A percentile compares a stretch with the other conserved stretches of the same genome.
Evolutionary conservation across 2,329 filamentous ascomycete species (phyloP).

Genomic region (Phialophora chinensis): DNA sequence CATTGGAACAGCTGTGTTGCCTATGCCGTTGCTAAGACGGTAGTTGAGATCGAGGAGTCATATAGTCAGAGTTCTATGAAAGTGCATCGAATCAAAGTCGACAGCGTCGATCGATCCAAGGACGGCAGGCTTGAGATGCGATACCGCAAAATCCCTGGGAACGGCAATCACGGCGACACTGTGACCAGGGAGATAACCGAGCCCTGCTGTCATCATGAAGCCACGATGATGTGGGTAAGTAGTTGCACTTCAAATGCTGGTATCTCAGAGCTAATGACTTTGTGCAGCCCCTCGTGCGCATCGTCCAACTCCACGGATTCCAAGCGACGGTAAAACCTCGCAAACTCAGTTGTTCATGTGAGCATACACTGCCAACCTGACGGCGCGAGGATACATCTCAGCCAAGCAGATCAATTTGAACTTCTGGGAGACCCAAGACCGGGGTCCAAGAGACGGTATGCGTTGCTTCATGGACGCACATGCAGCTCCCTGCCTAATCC

Average conservation of each 20-base stretch:
- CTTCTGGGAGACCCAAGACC: neutral
- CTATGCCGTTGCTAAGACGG: constrained; percentile 28
- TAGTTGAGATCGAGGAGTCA: constrained; percentile 25
- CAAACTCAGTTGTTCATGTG: constrained; percentile 28
- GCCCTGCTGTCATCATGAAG: constrained; percentile 26
- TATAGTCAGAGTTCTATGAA: constrained; percentile 12
- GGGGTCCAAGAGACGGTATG: neutral
- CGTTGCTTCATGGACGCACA: neutral
- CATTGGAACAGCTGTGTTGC: constrained; percentile 35
- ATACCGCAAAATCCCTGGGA: constrained; percentile 25
- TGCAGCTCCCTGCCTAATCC: neutral
- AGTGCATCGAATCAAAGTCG: constrained; percentile 25
- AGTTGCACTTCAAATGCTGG: neutral
- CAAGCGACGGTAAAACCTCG: constrained; percentile 30
- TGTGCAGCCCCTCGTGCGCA: constrained; percentile 26
- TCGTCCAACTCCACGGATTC: constrained; percentile 33
- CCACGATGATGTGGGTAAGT: constrained; percentile 31
- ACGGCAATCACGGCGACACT: constrained; percentile 14
- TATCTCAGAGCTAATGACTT: constrained; percentile 8
- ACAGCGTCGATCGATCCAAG: constrained; percentile 28
- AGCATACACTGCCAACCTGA: constrained; percentile 2
- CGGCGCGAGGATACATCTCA: neutral
- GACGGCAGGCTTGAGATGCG: constrained; percentile 24
- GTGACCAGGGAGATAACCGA: constrained; percentile 21
- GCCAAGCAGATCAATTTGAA: neutral